A percentile compares a stretch with the other conserved stretches of the same genome.
Evolutionary conservation across 768 basidiomycete genomes (phyloP).

Genomic region (Rhizopogon rudus): DNA sequence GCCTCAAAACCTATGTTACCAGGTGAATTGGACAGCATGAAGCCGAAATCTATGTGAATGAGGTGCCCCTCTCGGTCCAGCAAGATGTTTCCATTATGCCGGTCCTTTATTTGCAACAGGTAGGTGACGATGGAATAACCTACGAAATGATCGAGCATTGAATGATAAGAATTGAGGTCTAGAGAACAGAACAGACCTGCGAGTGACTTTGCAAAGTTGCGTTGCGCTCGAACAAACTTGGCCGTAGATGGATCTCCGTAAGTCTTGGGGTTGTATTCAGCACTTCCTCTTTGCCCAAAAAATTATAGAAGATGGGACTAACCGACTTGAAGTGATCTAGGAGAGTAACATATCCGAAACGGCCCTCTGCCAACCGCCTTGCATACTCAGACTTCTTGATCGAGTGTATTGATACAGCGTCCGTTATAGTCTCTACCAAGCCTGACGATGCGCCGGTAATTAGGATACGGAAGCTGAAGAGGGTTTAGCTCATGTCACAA

Average conservation of each 20-base stretch:
- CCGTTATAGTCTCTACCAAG: constrained; percentile 96
- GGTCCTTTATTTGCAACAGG: constrained; percentile 95
- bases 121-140: constrained; percentile 97
- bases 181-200: constrained; percentile 47
- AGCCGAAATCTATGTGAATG: constrained; percentile 98
- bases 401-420: constrained; percentile 97
- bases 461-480: constrained; percentile 83
- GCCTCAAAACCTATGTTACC: constrained; percentile 98
- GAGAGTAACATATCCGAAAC: constrained; percentile 82
- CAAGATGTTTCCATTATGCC: constrained; percentile 98
- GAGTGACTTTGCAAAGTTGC: constrained; percentile 90
- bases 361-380: constrained; percentile 72
- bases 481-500: background rate
- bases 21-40: constrained; percentile 95
- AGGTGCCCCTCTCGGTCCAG: constrained; percentile 93
- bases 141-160: constrained; percentile 15
- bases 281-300: too few relatives aligned
- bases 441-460: constrained; percentile 93
- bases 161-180: background rate
- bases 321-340: constrained; percentile 90
- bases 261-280: constrained; percentile 42
- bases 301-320: constrained; percentile 2
- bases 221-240: constrained; percentile 85
- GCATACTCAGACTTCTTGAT: constrained; percentile 99
- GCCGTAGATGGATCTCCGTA: constrained; percentile 87